Evolutionary conservation across 2,329 filamentous ascomycete genomes (phyloP).

Genomic region (Aspergillus sp.): DNA sequence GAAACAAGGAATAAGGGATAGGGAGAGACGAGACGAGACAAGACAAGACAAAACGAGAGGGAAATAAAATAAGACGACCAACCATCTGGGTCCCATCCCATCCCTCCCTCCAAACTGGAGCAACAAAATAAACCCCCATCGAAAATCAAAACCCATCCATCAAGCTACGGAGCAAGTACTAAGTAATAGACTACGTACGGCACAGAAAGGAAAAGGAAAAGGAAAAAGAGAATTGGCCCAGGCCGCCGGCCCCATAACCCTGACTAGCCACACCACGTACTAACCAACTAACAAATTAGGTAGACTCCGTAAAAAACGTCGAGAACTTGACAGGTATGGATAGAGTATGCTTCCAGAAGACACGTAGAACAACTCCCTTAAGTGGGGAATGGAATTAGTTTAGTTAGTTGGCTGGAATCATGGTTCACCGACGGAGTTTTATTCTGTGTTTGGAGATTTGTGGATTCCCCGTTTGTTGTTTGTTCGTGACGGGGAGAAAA

Average conservation of each 20-base stretch:
- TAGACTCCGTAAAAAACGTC: not conserved
- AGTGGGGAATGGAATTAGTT: not conserved
- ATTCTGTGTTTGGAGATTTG: slow-evolving; percentile 2
- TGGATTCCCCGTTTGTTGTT: not conserved
- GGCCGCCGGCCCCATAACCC: slow-evolving; percentile 8
- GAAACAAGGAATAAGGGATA: no score
- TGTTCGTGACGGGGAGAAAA: not conserved
- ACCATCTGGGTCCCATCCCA: no score
- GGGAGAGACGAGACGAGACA: no score
- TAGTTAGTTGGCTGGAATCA: not conserved
- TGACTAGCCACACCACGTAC: not conserved
- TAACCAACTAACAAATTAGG: not conserved
- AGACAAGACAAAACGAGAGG: no score
- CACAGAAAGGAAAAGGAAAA: slow-evolving; percentile 4
- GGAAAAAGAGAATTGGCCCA: not conserved
- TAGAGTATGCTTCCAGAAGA: slow-evolving; percentile 26
- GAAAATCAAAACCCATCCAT: not conserved
- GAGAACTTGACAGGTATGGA: not conserved
- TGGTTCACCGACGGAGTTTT: slow-evolving; percentile 5
- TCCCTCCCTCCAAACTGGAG: no score
- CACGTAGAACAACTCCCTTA: slow-evolving; percentile 17
- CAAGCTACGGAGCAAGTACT: not conserved
- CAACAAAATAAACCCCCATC: no score
- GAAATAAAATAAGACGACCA: no score
- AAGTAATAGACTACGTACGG: not conserved